phyloP scores from a whole-genome alignment of 164 flowering plant genomes.

The Magnolia kwangsiensis region DNA sequence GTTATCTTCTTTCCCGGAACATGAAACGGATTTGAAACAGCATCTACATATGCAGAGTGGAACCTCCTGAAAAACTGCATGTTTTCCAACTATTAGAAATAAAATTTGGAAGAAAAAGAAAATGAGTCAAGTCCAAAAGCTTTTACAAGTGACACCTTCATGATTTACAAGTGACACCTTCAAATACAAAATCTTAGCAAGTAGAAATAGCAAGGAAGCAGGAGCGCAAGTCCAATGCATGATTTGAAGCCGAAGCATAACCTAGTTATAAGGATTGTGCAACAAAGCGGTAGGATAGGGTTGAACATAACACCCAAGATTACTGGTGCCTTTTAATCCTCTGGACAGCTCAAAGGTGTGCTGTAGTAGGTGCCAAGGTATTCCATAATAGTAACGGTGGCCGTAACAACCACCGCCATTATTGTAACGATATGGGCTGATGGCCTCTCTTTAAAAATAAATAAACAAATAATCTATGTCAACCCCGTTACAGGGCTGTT shows the following conservation, averaged over 20 bases:
- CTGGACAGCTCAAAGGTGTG: too few species aligned
- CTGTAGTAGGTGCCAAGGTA: too few species aligned
- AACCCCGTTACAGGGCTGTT: too few species aligned
- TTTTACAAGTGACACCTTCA: neutral
- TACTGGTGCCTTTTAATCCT: too few species aligned
- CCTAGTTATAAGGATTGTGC: too few species aligned
- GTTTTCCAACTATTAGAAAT: neutral
- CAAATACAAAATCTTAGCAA: constrained; percentile 1
- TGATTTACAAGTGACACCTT: neutral
- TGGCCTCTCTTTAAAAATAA: too few species aligned
- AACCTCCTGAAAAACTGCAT: constrained; percentile 85
- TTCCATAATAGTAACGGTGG: too few species aligned
- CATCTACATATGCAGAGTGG: constrained; percentile 94
- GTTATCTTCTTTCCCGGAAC: constrained; percentile 95
- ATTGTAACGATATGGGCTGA: too few species aligned
- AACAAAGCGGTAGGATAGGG: too few species aligned
- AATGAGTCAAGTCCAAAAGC: neutral
- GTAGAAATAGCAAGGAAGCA: neutral
- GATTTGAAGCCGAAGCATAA: neutral
- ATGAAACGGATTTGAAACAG: constrained; percentile 97
- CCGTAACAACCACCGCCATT: too few species aligned
- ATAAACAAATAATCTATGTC: too few species aligned
- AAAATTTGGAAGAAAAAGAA: neutral
- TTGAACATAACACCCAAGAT: too few species aligned
- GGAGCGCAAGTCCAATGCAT: neutral